Evolutionary conservation across 192 early-diverging fungal species (phyloP).

Genomic region (Backusella sp.): DNA sequence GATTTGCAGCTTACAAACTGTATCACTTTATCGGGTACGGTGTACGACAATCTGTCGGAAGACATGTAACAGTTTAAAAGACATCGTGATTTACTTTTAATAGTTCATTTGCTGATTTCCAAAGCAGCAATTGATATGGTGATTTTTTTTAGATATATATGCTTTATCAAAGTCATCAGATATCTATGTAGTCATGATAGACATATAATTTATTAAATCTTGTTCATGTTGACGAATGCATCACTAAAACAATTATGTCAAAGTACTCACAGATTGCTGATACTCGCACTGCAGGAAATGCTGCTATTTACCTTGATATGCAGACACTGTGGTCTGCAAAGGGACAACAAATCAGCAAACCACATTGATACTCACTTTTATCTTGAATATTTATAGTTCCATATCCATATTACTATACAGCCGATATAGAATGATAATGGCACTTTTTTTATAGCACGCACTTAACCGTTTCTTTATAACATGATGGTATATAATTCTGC

Average conservation of each 20-base stretch:
- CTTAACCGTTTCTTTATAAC: too few species aligned
- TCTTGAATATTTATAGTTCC: constrained; percentile 1
- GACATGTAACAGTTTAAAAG: background rate
- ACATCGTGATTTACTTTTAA: background rate
- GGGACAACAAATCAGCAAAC: background rate
- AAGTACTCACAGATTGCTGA: background rate
- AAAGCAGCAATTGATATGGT: background rate
- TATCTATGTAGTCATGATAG: too few species aligned
- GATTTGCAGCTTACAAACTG: background rate
- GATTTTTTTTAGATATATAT: background rate
- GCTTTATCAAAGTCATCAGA: background rate
- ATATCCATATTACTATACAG: background rate
- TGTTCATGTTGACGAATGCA: background rate
- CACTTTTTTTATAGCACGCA: background rate
- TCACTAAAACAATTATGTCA: background rate
- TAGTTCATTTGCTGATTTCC: background rate
- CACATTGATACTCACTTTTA: background rate
- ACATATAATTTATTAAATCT: too few species aligned
- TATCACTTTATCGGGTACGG: background rate
- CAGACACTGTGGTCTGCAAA: background rate
- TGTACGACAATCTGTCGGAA: background rate
- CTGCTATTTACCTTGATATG: background rate
- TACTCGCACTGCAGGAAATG: background rate
- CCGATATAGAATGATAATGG: background rate
- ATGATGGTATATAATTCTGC: background rate